Evolutionary conservation across 2,329 filamentous ascomycete species (phyloP), one percentile per base, ranked within the genome.

Genomic region (Periglandula ipomoeae): DNA sequence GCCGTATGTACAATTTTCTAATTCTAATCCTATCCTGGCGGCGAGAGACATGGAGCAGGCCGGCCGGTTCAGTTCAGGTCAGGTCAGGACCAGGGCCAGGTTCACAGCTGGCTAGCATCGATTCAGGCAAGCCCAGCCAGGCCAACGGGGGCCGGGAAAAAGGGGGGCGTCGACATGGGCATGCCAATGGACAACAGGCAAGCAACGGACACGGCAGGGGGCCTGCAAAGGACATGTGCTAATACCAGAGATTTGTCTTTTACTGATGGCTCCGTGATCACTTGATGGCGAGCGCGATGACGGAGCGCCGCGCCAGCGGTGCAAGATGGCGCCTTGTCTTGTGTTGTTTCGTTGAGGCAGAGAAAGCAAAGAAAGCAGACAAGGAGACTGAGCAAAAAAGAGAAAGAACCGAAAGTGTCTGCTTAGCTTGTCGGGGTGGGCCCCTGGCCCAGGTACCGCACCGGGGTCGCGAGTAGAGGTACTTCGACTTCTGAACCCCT

Each of bases 121-220:
- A 39, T 52, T 49, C 53, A 56, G 57, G 53, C 53, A 32, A 40
- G 23, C n/a, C n/a, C n/a, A n/a, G n/a, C n/a, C n/a, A n/a, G n/a
- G 35, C 17, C 32, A 46, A 50, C 51, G 51, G 56, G 47, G 52
- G 48, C 40, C 48, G 43, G 50, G 45, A 38, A 48, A 35, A 48
- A 43, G 39, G 44, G 10, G 52, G 47, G 47, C 49, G n/a, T n/a
- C n/a, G n/a, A n/a, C n/a, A n/a, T 13, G 11, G 6, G 11, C 11
- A 32, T 32, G 30, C 3, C 30, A 3, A 10, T 15, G 30, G 8
- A 32, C 30, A 32, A 27, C 10, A 15, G 30, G 11, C 30, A 32
- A 32, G 30, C n/a, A n/a, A n/a, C n/a, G n/a, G 30, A 8, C 30
- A 32, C 15, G 30, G 30, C 10, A 32, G 44, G 47, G 48, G 43